phyloP scores from a whole-genome alignment of 306 rosid genomes.

The Cucurbita pepo region DNA sequence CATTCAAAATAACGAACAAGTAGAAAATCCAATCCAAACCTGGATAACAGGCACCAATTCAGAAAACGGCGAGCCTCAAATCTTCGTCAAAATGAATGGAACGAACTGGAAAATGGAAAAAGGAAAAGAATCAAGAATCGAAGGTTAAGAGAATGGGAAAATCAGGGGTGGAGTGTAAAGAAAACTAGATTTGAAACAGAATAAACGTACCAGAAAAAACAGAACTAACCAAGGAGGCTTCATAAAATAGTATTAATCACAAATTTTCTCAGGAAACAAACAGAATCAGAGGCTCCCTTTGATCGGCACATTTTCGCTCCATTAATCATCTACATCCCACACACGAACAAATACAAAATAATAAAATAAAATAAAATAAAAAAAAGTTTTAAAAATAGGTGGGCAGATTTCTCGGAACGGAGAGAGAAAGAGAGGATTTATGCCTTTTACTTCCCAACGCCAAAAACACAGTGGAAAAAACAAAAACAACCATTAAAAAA shows the following conservation, averaged over 20 bases:
- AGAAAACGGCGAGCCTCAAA: neutral
- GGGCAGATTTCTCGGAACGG: conserved; percentile 23
- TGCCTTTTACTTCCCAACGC: conserved; percentile 1
- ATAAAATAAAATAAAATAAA: neutral
- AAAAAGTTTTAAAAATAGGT: conserved; percentile 8
- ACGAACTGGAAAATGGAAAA: neutral
- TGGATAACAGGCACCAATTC: neutral
- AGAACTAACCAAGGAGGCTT: conserved; percentile 31
- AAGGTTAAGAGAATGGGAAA: neutral
- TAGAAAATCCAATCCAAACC: neutral
- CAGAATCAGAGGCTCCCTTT: conserved; percentile 19
- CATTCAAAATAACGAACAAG: neutral
- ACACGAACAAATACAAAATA: neutral
- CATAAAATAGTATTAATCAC: conserved; percentile 19
- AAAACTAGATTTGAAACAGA: conserved; percentile 18
- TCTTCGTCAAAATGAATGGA: neutral
- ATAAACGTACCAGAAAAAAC: conserved; percentile 27
- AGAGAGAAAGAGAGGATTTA: conserved; percentile 3
- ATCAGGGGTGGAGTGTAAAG: neutral
- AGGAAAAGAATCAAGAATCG: neutral
- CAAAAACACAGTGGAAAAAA: neutral
- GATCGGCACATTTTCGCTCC: conserved; percentile 22
- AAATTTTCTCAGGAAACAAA: conserved; percentile 9
- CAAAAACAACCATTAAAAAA: neutral
- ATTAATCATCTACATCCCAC: neutral